Conservation (phyloP, 106 monocot genomes). For the Amphibolis antarctica region DNA sequence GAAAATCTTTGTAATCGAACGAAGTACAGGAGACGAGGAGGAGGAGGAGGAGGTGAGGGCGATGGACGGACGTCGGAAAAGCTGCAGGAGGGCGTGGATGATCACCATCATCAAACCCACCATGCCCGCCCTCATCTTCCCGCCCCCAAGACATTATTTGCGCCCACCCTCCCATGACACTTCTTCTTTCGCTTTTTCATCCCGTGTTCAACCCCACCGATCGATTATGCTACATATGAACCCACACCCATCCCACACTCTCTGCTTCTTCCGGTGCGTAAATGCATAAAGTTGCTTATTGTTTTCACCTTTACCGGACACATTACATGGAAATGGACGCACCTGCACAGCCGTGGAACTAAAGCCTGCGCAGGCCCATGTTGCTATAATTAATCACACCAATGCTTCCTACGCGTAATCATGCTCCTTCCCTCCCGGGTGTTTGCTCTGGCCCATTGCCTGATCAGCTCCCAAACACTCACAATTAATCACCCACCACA, state of each 20-base stretch:
- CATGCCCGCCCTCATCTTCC: background rate
- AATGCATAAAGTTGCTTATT: background rate
- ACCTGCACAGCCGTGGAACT: background rate
- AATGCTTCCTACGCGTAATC: background rate
- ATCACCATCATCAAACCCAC: conserved; percentile 11
- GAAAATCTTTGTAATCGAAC: no score
- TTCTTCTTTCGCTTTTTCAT: background rate
- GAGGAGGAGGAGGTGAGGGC: background rate
- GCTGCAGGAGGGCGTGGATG: conserved; percentile 6
- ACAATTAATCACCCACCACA: background rate
- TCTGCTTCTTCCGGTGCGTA: background rate
- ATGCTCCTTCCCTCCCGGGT: background rate
- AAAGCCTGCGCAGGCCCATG: background rate
- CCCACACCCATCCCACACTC: background rate
- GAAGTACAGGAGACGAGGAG: background rate
- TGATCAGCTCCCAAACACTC: background rate
- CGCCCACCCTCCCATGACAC: background rate
- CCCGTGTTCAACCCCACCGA: background rate
- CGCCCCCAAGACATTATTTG: background rate
- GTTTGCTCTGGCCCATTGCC: background rate
- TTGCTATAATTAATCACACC: background rate
- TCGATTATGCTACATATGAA: background rate
- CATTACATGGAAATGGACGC: conserved; percentile 3
- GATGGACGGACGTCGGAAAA: conserved; percentile 1
- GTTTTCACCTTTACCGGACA: background rate